Evolutionary conservation across 129 eudicot species (phyloP), one percentile per base, ranked within the genome.

Genomic region (Chrysanthemum seticuspe): DNA sequence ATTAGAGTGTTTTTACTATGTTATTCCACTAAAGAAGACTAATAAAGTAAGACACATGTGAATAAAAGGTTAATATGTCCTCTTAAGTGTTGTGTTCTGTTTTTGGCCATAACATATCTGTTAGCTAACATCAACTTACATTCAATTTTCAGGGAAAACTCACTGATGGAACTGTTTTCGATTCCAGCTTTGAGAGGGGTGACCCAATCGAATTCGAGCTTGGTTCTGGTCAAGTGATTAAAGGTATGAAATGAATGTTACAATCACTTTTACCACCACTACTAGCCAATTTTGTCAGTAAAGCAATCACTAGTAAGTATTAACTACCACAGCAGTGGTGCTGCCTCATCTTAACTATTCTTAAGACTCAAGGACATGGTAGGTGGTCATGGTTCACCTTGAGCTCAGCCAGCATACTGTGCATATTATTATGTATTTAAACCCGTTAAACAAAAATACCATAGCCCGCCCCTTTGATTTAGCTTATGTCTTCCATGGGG

Each of bases 101-200:
- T 72, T 65, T 57, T 68, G 44, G 50, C 15, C 27, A 34, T 14
- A 36, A 21, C 19, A 73, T 34, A 10, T 67, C 14, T 59, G 48
- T 52, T 52, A 16, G 21, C 23, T 70, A 36, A 52, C 67, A 65
- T 57, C 58, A 72, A 14, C 68, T 40, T 73, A 18, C 79, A 6
- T 40, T 59, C 21, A 21, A 21, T 60, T 80, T 86, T 74, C 90
- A 95, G 99, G 99, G 99, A 25, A 82, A 85, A 79, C 99, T 95
- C 48, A 95, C 97, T 29, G 99, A 95, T 85, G 99, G 97, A 82
- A 95, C 97, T 68, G 97, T 95, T 10, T 95, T 95, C 29, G 99
- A 95, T 75, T 95, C 99, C 81, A 95, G 99, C 82, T 95, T 80
- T 70, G 99, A 95, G 78, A 86, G 99, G 78, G 96, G 96, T 75